These are phyloP conservation scores for Bidens hawaiensis DNA, from an alignment of 140 eudicot genomes.

Conservation along the genomic window DNA sequence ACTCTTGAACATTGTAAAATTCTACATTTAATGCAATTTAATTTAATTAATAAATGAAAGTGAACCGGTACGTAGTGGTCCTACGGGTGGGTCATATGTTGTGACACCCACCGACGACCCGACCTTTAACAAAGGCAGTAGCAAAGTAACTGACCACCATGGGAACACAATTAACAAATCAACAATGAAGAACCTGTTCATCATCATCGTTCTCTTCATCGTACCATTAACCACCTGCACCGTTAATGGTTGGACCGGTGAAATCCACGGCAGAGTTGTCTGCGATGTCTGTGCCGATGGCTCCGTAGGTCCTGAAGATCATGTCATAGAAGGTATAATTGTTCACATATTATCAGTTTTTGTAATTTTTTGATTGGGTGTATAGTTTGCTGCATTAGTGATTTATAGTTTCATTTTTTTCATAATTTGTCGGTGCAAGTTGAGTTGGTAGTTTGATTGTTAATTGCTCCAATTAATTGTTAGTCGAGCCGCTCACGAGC, in stretches of 20 bases:
- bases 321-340: constrained; percentile 61
- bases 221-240: constrained; percentile 13
- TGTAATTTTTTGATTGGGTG: background rate
- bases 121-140: background rate
- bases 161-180: background rate
- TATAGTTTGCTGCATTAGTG: background rate
- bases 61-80: too few relatives aligned
- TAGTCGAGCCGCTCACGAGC: too few relatives aligned
- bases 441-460: background rate
- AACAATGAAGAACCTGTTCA: constrained; percentile 36
- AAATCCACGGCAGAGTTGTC: constrained; percentile 87
- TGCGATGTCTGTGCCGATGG: constrained; percentile 93
- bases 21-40: too few relatives aligned
- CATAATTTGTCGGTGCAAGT: constrained; percentile 27
- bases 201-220: constrained; percentile 11
- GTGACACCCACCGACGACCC: constrained; percentile 21
- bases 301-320: constrained; percentile 91
- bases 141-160: too few relatives aligned
- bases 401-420: too few relatives aligned
- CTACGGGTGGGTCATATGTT: too few relatives aligned
- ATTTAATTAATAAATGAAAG: too few relatives aligned
- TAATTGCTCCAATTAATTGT: constrained; percentile 4
- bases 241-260: constrained; percentile 78
- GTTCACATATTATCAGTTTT: background rate
- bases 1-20: too few relatives aligned